These are phyloP conservation scores for Isoetes engelmannii DNA, from an alignment of 83 land plant genomes.

Conservation along the genomic window DNA sequence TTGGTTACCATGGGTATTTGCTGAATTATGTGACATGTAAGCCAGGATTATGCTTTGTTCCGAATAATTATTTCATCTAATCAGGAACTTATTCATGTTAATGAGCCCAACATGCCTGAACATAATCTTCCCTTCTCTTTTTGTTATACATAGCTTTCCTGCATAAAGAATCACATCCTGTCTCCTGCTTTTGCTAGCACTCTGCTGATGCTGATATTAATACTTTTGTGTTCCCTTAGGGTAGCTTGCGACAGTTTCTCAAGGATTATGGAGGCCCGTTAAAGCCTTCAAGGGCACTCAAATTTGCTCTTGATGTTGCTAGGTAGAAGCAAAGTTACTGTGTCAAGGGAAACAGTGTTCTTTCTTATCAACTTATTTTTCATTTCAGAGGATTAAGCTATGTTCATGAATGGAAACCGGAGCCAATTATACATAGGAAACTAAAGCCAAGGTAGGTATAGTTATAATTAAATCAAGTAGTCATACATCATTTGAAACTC, in stretches of 20 bases:
- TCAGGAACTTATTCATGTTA: neutral
- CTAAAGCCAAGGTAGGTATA: no score
- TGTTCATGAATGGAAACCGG: no score
- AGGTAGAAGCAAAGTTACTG: constrained; percentile 22
- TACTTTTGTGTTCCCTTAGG: constrained; percentile 26
- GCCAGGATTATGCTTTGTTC: neutral
- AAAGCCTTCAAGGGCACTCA: constrained; percentile 51
- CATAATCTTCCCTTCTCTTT: neutral
- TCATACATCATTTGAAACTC: no score
- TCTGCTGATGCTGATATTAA: neutral
- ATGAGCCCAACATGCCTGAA: neutral
- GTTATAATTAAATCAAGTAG: no score
- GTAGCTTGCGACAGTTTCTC: constrained; percentile 54
- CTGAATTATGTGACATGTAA: no score
- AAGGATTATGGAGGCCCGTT: constrained; percentile 55
- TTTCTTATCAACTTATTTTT: no score
- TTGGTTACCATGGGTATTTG: no score
- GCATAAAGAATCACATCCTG: no score
- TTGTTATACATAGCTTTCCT: neutral
- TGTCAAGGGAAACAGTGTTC: no score
- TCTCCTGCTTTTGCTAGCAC: no score
- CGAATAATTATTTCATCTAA: neutral
- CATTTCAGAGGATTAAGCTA: no score
- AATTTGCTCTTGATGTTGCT: constrained; percentile 68
- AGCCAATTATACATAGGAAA: no score